Evolutionary conservation across 1,284 basidiomycete species (phyloP), one percentile per base, ranked within the genome.

Genomic region (Fomitiporia mediterranea): DNA sequence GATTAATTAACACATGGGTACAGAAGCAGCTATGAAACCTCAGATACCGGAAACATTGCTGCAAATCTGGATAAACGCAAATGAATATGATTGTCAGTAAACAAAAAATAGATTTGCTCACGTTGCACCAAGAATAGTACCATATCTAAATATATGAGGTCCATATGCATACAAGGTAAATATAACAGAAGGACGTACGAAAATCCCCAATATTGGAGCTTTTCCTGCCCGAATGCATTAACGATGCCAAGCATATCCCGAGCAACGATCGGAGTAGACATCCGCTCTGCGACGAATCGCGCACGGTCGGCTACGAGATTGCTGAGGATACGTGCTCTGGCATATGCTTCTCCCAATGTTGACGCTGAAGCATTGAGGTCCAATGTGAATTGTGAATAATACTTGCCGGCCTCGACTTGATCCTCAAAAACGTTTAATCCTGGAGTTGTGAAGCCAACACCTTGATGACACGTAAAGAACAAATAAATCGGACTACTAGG

Each of bases 161-260:
- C 28, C 19, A 35, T 25, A 5, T 34, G 28, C 48, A 25, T n/a
- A n/a, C n/a, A 23, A 19, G 43, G 23, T 13, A 17, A 49, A 17
- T 8, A 5, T 30, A 9, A 21, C 35, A 17, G 9, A 40, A 21
- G 8, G n/a, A 57, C 62, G 52, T 28, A 65, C 64, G 60, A 63
- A 58, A 67, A 66, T 3, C 66, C 67, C 66, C 66, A 67, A 44
- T 66, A 68, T 37, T 61, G 60, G 7, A 68, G 50, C 40, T 64
- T 65, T 4, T 66, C 63, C 28, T 47, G 42, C 13, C 67, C 66
- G 42, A 60, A 59, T 3, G 66, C 66, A 28, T 56, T 53, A 11
- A 54, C 57, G 53, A 68, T 68, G 30, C 56, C 54, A 44, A 68
- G 47, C 66, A 68, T 67, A 51, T 68, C 67, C 13, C 63, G 49